A percentile compares a stretch with the other conserved stretches of the same genome.
phyloP scores from a whole-genome alignment of 306 rosid species.

The Cicer arietinum region DNA sequence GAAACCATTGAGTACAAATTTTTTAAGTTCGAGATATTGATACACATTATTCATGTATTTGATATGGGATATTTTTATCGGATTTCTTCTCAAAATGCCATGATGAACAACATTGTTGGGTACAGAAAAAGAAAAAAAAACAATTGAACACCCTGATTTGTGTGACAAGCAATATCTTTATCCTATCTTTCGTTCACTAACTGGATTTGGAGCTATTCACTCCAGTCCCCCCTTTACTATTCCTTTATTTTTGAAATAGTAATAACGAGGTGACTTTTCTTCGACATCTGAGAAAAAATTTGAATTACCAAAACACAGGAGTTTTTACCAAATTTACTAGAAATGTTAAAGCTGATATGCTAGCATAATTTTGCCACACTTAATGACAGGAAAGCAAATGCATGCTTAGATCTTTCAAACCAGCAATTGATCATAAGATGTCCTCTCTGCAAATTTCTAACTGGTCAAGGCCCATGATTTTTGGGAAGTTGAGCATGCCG shows the following conservation, averaged over 20 bases:
- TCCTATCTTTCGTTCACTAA: constrained; percentile 19
- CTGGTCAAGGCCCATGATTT: constrained; percentile 63
- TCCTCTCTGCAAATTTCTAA: constrained; percentile 56
- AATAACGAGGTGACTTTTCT: constrained; percentile 21
- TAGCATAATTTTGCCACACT: constrained; percentile 62
- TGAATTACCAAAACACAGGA: constrained; percentile 23
- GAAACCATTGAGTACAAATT: constrained; percentile 6
- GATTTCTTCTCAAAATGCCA: constrained; percentile 29
- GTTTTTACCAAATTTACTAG: constrained; percentile 16
- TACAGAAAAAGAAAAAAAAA: background rate
- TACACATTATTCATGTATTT: constrained; percentile 6
- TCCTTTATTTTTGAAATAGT: background rate
- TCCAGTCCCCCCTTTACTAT: background rate
- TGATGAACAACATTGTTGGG: constrained; percentile 10
- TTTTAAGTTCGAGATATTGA: constrained; percentile 18
- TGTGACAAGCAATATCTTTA: constrained; percentile 30
- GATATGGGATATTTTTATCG: constrained; percentile 19
- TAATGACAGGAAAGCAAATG: constrained; percentile 85
- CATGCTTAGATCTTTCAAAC: constrained; percentile 72
- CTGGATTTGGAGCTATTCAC: constrained; percentile 36
- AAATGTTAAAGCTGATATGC: constrained; percentile 51
- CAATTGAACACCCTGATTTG: constrained; percentile 28
- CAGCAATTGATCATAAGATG: constrained; percentile 67
- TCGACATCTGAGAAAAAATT: constrained; percentile 13
- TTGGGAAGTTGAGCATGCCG: constrained; percentile 61